phyloP scores from a whole-genome alignment of 2,329 filamentous ascomycete species.

The Didymellaceae sp. region DNA sequence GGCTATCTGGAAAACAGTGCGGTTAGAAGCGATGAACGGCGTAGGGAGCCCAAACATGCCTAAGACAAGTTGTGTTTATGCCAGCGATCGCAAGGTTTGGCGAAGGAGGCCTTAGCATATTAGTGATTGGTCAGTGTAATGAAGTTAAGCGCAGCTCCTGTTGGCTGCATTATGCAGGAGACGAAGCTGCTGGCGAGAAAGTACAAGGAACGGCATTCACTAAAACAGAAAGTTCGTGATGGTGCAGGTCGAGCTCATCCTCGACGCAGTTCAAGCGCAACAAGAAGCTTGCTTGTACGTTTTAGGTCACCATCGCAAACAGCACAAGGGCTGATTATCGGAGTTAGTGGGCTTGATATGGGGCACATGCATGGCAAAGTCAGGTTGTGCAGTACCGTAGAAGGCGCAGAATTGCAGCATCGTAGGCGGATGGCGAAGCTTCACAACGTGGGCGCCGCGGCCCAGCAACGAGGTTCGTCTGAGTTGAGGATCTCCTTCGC shows the following conservation, averaged over 20 bases:
- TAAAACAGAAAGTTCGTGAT: constrained; percentile 25
- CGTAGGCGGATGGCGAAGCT: constrained; percentile 5
- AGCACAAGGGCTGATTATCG: constrained; percentile 8
- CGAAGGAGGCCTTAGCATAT: constrained; percentile 26
- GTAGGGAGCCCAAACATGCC: constrained; percentile 38
- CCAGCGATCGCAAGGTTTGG: constrained; percentile 36
- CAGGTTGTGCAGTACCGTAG: constrained; percentile 5
- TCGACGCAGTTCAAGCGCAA: constrained; percentile 4
- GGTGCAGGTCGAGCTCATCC: constrained; percentile 25
- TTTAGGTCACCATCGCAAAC: constrained; percentile 1
- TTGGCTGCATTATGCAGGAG: constrained; percentile 42
- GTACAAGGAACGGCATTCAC: constrained; percentile 7
- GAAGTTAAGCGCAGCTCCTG: constrained; percentile 14
- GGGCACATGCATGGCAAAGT: constrained; percentile 4
- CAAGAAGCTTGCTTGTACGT: constrained; percentile 2
- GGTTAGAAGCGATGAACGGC: constrained; percentile 33
- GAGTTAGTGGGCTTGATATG: constrained; percentile 20
- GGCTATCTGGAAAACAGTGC: constrained; percentile 27
- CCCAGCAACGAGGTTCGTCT: constrained; percentile 22
- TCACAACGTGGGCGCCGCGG: constrained; percentile 41
- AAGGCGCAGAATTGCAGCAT: constrained; percentile 9
- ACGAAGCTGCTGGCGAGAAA: constrained; percentile 27
- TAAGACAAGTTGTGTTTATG: constrained; percentile 37
- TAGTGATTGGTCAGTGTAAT: neutral
- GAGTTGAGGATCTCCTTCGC: constrained; percentile 13